phyloP scores from a whole-genome alignment of 2,329 filamentous ascomycete species.

The Pseudogymnoascus destructans region DNA sequence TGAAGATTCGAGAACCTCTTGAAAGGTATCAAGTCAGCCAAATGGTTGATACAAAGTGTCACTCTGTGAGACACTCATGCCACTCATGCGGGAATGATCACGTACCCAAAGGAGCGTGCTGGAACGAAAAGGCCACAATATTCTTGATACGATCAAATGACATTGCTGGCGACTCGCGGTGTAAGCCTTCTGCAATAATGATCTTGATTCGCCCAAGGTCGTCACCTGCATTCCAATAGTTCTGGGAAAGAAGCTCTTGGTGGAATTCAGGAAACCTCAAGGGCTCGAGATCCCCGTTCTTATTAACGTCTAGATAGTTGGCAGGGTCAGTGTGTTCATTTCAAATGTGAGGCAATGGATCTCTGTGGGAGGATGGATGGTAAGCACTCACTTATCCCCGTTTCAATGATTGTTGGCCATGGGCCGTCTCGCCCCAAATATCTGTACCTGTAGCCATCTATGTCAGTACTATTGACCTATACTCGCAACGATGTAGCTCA shows the following conservation, averaged over 20 bases:
- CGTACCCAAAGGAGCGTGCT: constrained; percentile 67
- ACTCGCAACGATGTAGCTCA: constrained; percentile 26
- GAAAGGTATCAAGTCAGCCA: not conserved
- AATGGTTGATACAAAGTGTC: not conserved
- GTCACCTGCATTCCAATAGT: constrained; percentile 59
- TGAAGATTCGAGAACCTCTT: constrained; percentile 59
- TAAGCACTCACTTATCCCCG: constrained; percentile 31
- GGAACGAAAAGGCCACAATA: constrained; percentile 67
- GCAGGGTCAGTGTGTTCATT: not conserved
- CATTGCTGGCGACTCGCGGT: constrained; percentile 36
- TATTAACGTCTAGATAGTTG: constrained; percentile 19
- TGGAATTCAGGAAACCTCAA: constrained; percentile 64
- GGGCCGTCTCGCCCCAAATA: constrained; percentile 36
- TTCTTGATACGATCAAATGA: constrained; percentile 59
- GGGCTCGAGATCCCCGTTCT: constrained; percentile 40
- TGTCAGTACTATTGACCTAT: constrained; percentile 20
- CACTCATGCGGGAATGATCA: constrained; percentile 9
- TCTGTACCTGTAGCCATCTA: constrained; percentile 39
- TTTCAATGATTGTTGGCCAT: constrained; percentile 37
- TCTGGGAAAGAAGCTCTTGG: constrained; percentile 53
- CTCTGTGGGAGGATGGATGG: not conserved
- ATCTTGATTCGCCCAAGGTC: constrained; percentile 63
- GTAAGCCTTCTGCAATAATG: constrained; percentile 60
- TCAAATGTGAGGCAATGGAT: not conserved
- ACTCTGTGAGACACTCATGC: not conserved